A percentile compares a stretch with the other conserved stretches of the same genome.
Evolutionary conservation across 176 grass and related monocot species (phyloP).

Genomic region (Calamus simplicifolius): DNA sequence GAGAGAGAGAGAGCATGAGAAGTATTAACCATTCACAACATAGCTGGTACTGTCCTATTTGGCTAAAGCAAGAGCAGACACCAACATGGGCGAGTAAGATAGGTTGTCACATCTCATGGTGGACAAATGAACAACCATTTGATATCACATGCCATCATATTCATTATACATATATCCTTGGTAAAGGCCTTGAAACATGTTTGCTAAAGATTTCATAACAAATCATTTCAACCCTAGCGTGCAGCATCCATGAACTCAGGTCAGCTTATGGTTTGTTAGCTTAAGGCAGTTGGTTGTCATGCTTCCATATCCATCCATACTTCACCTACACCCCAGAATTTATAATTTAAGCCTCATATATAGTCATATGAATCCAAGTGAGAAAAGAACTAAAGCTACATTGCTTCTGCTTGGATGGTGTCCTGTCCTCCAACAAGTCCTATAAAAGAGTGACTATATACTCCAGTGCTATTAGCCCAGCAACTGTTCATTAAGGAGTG

Average conservation of each 20-base stretch:
- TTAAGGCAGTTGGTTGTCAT: not conserved
- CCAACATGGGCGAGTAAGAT: conserved; percentile 32
- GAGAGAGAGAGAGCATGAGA: conserved; percentile 26
- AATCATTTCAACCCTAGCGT: conserved; percentile 27
- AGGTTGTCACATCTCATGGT: conserved; percentile 24
- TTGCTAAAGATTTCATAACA: conserved; percentile 23
- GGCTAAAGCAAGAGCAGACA: not conserved
- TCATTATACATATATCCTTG: conserved; percentile 17
- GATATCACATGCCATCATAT: conserved; percentile 37
- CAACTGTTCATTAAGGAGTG: too few relatives aligned
- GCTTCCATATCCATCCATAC: too few relatives aligned
- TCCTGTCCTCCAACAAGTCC: too few relatives aligned
- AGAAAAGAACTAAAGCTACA: too few relatives aligned
- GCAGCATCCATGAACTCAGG: conserved; percentile 6
- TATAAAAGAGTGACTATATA: too few relatives aligned
- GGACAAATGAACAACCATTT: conserved; percentile 41
- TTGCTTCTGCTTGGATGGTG: too few relatives aligned
- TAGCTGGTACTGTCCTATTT: conserved; percentile 16
- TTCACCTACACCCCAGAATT: too few relatives aligned
- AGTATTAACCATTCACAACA: conserved; percentile 18
- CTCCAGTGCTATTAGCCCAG: too few relatives aligned
- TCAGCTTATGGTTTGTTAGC: not conserved
- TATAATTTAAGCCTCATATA: too few relatives aligned
- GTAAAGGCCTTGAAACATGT: conserved; percentile 2
- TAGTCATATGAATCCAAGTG: too few relatives aligned